phyloP scores from a whole-genome alignment of 768 basidiomycete species.

The Russula foetens region DNA sequence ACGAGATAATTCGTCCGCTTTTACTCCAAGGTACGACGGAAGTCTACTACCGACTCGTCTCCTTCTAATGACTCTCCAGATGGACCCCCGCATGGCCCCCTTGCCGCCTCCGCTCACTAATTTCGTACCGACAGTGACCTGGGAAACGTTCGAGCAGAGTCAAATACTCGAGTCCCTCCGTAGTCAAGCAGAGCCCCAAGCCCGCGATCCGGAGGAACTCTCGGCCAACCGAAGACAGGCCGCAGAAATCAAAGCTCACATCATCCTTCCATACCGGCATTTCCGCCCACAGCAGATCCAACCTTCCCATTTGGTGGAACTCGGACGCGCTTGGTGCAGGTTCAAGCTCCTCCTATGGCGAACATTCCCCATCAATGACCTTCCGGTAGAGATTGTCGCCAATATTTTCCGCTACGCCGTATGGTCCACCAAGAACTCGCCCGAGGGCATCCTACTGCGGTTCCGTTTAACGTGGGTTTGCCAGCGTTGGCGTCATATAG shows the following conservation, averaged over 20 bases:
- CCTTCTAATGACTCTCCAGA: background rate
- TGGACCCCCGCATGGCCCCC: background rate
- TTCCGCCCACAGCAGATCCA: background rate
- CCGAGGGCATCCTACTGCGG: slow-evolving; percentile 27
- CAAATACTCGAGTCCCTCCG: background rate
- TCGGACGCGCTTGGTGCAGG: slow-evolving; percentile 6
- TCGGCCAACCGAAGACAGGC: background rate
- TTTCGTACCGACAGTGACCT: background rate
- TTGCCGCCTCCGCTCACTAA: background rate
- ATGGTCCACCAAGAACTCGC: slow-evolving; percentile 36
- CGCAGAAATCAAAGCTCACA: slow-evolving; percentile 2
- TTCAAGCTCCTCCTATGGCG: slow-evolving; percentile 28
- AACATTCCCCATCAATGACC: slow-evolving; percentile 47
- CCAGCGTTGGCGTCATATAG: slow-evolving; percentile 25
- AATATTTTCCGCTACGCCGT: slow-evolving; percentile 54
- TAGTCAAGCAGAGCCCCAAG: slow-evolving; percentile 10
- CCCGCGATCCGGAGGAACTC: background rate
- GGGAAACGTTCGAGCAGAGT: slow-evolving; percentile 1
- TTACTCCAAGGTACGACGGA: background rate
- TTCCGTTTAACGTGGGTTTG: slow-evolving; percentile 53
- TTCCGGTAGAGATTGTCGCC: slow-evolving; percentile 58
- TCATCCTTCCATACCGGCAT: background rate
- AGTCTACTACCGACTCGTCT: too few species aligned
- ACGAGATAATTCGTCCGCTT: too few species aligned
- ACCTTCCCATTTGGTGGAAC: background rate